These are phyloP conservation scores for Hemerocallis citrina DNA, from an alignment of 106 monocot genomes.

Conservation along the genomic window DNA sequence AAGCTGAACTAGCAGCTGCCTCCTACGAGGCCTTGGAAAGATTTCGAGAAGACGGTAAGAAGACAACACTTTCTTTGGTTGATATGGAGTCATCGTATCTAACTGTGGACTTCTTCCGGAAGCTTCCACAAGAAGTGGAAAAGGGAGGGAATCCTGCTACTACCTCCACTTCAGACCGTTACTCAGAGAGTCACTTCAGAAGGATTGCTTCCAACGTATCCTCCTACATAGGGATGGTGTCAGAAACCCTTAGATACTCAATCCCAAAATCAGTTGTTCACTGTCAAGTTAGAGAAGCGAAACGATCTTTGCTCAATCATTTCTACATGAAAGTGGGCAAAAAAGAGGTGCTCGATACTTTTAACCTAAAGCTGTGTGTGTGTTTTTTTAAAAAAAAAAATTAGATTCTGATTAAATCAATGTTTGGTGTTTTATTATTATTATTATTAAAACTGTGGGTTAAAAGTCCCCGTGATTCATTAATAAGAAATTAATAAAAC, in stretches of 20 bases:
- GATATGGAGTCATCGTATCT: constrained; percentile 96
- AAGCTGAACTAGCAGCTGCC: constrained; percentile 75
- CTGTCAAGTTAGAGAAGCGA: constrained; percentile 94
- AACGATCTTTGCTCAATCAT: constrained; percentile 55
- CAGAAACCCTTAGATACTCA: constrained; percentile 42
- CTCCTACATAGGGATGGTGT: constrained; percentile 67
- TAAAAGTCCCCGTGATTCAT: no score
- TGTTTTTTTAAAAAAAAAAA: no score
- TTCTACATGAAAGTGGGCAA: constrained; percentile 67
- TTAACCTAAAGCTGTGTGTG: not conserved
- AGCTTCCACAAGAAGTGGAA: constrained; percentile 77
- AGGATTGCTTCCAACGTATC: constrained; percentile 85
- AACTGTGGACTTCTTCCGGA: constrained; percentile 92
- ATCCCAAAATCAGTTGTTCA: constrained; percentile 79
- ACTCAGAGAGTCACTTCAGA: constrained; percentile 70
- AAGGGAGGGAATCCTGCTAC: constrained; percentile 28
- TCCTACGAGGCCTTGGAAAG: constrained; percentile 64
- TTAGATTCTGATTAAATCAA: no score
- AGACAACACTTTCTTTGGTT: constrained; percentile 68
- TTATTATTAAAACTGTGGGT: no score
- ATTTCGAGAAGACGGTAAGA: constrained; percentile 77
- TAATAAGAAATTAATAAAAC: no score
- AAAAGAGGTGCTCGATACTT: constrained; percentile 44
- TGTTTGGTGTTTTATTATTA: no score
- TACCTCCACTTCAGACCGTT: constrained; percentile 26